Evolutionary conservation across 2,329 filamentous ascomycete species (phyloP).

Genomic region (Penicillium paneum): DNA sequence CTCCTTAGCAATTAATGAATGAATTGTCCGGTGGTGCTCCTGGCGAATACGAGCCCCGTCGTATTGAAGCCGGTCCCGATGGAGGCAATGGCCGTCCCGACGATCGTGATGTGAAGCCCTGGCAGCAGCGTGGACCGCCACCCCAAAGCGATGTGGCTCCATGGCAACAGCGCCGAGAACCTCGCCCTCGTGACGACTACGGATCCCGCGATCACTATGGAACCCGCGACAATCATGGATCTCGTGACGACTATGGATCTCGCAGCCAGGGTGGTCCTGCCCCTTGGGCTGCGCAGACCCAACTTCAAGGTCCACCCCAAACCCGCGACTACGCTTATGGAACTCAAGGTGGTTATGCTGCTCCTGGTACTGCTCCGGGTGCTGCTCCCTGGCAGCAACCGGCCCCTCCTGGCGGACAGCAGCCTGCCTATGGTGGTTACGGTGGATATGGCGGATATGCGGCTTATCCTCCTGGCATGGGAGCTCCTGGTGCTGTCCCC

Average conservation of each 20-base stretch:
- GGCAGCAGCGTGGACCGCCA: slow-evolving; percentile 83
- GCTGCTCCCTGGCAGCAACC: slow-evolving; percentile 63
- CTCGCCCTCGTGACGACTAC: slow-evolving; percentile 49
- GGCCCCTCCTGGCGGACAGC: slow-evolving; percentile 44
- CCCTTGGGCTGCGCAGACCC: slow-evolving; percentile 36
- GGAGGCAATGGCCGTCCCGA: slow-evolving; percentile 41
- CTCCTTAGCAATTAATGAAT: slow-evolving; percentile 83
- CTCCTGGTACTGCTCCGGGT: slow-evolving; percentile 44
- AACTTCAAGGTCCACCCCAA: slow-evolving; percentile 46
- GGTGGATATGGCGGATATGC: slow-evolving; percentile 49
- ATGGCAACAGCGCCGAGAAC: slow-evolving; percentile 64
- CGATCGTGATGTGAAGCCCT: slow-evolving; percentile 67
- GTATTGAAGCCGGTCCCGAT: slow-evolving; percentile 80
- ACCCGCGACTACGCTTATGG: slow-evolving; percentile 45
- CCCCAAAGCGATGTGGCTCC: slow-evolving; percentile 69
- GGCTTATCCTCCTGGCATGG: slow-evolving; percentile 45
- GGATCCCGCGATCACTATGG: slow-evolving; percentile 42
- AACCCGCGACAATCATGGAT: slow-evolving; percentile 4
- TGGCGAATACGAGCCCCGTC: slow-evolving; percentile 62
- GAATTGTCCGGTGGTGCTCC: slow-evolving; percentile 77
- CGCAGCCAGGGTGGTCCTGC: slow-evolving; percentile 38
- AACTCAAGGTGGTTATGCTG: slow-evolving; percentile 39
- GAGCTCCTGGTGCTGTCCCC: slow-evolving; percentile 52
- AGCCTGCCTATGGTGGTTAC: slow-evolving; percentile 58
- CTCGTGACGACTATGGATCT: slow-evolving; percentile 43